Conservation (phyloP, 148 eudicot species). For the Vaccinium macrocarpon region DNA sequence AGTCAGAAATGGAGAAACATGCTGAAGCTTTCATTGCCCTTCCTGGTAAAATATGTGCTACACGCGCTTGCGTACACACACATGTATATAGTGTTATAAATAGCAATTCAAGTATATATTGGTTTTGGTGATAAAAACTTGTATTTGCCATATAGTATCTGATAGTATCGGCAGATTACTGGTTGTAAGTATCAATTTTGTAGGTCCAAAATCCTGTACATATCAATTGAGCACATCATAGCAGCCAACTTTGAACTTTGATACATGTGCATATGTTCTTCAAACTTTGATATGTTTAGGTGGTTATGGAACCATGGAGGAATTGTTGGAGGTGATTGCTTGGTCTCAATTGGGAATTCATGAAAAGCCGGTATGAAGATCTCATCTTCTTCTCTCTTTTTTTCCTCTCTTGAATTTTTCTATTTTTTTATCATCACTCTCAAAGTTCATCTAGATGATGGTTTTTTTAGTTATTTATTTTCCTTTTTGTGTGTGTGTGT, state of each 20-base stretch:
- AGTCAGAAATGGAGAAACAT: conserved; percentile 73
- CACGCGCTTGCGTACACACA: neutral
- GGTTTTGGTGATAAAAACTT: neutral
- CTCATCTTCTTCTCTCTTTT: neutral
- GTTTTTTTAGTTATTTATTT: neutral
- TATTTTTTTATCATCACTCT: neutral
- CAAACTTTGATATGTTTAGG: conserved; percentile 28
- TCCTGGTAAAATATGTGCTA: conserved; percentile 49
- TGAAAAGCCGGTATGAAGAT: conserved; percentile 57
- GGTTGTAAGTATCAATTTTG: too few relatives aligned
- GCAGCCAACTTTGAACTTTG: neutral
- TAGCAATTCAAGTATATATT: neutral
- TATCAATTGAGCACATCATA: neutral
- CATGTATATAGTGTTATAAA: neutral
- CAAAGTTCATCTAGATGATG: neutral
- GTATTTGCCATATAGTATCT: too few relatives aligned
- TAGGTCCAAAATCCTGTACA: neutral
- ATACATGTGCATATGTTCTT: neutral
- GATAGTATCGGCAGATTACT: too few relatives aligned
- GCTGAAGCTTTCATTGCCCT: conserved; percentile 87
- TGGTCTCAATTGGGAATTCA: conserved; percentile 89
- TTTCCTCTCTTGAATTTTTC: neutral
- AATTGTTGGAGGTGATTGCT: conserved; percentile 62
- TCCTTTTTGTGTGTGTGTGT: neutral
- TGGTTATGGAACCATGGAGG: conserved; percentile 91